A percentile compares a stretch with the other conserved stretches of the same genome.
These are phyloP conservation scores for Mucor racemosus DNA, from an alignment of 371 early-diverging fungal species.

Conservation along the genomic window DNA sequence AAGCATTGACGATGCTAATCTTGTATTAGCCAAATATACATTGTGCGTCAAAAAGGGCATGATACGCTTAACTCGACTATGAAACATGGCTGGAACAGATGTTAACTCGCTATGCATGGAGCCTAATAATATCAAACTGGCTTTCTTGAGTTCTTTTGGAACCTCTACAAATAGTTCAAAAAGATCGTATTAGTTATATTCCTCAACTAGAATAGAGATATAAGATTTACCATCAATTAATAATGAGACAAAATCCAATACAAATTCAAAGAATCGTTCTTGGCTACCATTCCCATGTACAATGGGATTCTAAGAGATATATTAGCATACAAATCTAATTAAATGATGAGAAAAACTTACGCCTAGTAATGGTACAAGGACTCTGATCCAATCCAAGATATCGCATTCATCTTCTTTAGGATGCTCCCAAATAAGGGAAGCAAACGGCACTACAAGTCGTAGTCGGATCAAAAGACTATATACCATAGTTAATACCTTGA, in stretches of 20 bases:
- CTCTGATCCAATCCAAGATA: slow-evolving; percentile 47
- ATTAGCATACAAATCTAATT: neutral
- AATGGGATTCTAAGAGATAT: slow-evolving; percentile 48
- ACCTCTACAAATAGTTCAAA: slow-evolving; percentile 28
- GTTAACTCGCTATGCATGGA: slow-evolving; percentile 46
- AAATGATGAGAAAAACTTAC: slow-evolving; percentile 30
- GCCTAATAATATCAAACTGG: slow-evolving; percentile 36
- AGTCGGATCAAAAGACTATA: slow-evolving; percentile 52
- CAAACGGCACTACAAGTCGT: slow-evolving; percentile 58
- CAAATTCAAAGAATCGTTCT: slow-evolving; percentile 65
- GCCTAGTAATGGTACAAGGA: slow-evolving; percentile 41
- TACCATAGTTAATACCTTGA: neutral
- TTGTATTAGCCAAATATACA: slow-evolving; percentile 56
- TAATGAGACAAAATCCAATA: slow-evolving; percentile 62
- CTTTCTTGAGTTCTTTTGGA: slow-evolving; percentile 42
- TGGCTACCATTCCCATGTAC: slow-evolving; percentile 69
- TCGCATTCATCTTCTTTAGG: slow-evolving; percentile 56
- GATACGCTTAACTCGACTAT: slow-evolving; percentile 61
- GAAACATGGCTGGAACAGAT: slow-evolving; percentile 59
- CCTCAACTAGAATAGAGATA: neutral
- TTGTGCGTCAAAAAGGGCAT: slow-evolving; percentile 65
- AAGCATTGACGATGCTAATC: slow-evolving; percentile 35
- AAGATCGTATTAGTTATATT: neutral
- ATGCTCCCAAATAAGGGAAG: slow-evolving; percentile 62
- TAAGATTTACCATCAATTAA: slow-evolving; percentile 55